Evolutionary conservation across 805 yeast genomes (phyloP).

Genomic region (Candida vaughaniae): DNA sequence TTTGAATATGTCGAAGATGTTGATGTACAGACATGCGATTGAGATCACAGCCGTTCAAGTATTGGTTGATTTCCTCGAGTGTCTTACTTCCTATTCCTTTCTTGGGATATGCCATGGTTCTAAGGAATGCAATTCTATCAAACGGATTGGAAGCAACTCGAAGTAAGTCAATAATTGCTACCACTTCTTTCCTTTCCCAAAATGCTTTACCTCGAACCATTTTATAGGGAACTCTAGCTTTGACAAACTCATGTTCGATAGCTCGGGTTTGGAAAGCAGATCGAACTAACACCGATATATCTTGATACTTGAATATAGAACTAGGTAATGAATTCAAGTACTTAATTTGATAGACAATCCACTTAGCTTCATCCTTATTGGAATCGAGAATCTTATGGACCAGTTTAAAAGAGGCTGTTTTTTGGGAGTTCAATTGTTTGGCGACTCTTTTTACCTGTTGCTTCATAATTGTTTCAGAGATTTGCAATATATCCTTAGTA

Average conservation of each 20-base stretch:
- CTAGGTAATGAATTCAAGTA: constrained; percentile 46
- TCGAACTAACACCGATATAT: constrained; percentile 72
- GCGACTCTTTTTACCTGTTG: constrained; percentile 51
- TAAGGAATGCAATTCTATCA: constrained; percentile 59
- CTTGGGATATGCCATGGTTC: constrained; percentile 60
- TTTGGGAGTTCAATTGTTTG: constrained; percentile 49
- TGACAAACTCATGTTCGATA: constrained; percentile 63
- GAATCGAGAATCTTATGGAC: constrained; percentile 41
- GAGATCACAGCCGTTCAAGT: constrained; percentile 6
- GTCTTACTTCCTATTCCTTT: constrained; percentile 67
- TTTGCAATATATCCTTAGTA: constrained; percentile 58
- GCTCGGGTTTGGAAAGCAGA: constrained; percentile 58
- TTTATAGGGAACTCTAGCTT: constrained; percentile 57
- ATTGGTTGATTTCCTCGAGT: constrained; percentile 26
- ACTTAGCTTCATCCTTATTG: constrained; percentile 54
- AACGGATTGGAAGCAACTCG: constrained; percentile 56
- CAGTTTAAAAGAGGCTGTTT: constrained; percentile 43
- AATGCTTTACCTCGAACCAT: constrained; percentile 74
- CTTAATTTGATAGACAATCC: constrained; percentile 55
- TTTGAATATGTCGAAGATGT: neutral
- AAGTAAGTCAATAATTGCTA: constrained; percentile 59
- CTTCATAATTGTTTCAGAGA: constrained; percentile 65
- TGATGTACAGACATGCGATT: constrained; percentile 15
- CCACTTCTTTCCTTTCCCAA: constrained; percentile 75
- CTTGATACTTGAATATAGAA: constrained; percentile 46